phyloP scores from a whole-genome alignment of 768 basidiomycete genomes.

The Suillus subluteus region DNA sequence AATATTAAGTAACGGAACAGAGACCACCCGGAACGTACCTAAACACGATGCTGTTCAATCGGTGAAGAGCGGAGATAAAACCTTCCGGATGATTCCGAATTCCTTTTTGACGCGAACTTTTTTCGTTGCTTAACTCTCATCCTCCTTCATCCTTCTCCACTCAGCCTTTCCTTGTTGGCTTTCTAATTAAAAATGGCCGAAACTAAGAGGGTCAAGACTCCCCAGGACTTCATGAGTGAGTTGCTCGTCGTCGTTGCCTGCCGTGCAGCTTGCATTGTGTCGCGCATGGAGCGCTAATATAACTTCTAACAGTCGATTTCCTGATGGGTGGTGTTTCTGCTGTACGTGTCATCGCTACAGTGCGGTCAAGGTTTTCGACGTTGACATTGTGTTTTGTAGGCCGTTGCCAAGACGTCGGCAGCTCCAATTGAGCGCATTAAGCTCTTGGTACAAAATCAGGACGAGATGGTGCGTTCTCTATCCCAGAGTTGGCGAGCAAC shows the following conservation, averaged over 20 bases:
- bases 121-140: constrained; percentile 46
- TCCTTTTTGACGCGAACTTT: constrained; percentile 51
- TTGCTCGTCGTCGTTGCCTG: constrained; percentile 8
- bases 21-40: constrained; percentile 15
- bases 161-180: constrained; percentile 47
- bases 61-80: constrained; percentile 33
- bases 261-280: constrained; percentile 5
- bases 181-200: constrained; percentile 71
- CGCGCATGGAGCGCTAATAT: constrained; percentile 36
- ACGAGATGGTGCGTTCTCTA: constrained; percentile 86
- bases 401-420: constrained; percentile 98
- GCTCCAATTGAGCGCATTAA: constrained; percentile 99
- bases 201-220: constrained; percentile 81
- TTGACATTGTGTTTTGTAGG: constrained; percentile 51
- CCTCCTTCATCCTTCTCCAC: constrained; percentile 50
- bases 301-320: constrained; percentile 71
- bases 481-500: background rate
- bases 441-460: constrained; percentile 98
- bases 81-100: constrained; percentile 36
- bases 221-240: constrained; percentile 86
- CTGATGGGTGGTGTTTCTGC: constrained; percentile 96
- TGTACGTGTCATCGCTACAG: constrained; percentile 47
- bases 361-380: constrained; percentile 2
- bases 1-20: background rate
- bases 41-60: constrained; percentile 14